Conservation (phyloP, 2,329 filamentous ascomycete genomes). For the Penicillium psychrosexuale region DNA sequence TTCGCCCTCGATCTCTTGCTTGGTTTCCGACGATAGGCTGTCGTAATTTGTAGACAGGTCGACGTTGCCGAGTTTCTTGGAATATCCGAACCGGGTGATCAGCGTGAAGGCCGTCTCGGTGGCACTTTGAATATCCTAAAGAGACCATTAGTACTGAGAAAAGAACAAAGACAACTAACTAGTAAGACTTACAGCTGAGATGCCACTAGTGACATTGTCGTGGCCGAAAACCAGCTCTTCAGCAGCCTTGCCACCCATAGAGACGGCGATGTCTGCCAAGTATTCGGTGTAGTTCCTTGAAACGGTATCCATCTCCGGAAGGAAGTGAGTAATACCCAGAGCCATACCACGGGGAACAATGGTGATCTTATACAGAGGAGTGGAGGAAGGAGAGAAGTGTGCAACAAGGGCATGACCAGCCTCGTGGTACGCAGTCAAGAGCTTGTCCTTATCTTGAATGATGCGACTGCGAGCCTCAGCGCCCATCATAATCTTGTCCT, state of each 20-base stretch:
- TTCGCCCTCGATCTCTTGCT: conserved; percentile 80
- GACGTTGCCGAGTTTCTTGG: conserved; percentile 79
- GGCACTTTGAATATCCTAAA: conserved; percentile 75
- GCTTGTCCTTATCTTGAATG: conserved; percentile 88
- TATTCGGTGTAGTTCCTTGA: conserved; percentile 83
- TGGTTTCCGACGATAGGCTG: conserved; percentile 78
- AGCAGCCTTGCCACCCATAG: conserved; percentile 79
- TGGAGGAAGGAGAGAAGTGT: conserved; percentile 72
- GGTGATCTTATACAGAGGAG: conserved; percentile 91
- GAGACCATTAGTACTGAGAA: conserved; percentile 13
- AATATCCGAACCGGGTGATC: conserved; percentile 89
- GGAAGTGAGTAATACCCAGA: conserved; percentile 79
- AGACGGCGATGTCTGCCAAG: conserved; percentile 72
- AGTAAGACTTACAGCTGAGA: conserved; percentile 62
- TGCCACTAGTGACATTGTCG: conserved; percentile 89
- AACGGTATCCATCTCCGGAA: conserved; percentile 91
- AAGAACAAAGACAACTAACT: not conserved
- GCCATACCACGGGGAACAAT: conserved; percentile 87
- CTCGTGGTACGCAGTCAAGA: conserved; percentile 94
- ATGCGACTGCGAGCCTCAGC: conserved; percentile 86
- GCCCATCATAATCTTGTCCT: conserved; percentile 97
- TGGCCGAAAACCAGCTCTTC: conserved; percentile 88
- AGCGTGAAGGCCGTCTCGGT: conserved; percentile 81
- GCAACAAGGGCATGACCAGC: conserved; percentile 91
- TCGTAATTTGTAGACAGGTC: conserved; percentile 81